phyloP scores from a whole-genome alignment of 352 stramenopile genomes.

The Phytophthora macrochlamydospora region DNA sequence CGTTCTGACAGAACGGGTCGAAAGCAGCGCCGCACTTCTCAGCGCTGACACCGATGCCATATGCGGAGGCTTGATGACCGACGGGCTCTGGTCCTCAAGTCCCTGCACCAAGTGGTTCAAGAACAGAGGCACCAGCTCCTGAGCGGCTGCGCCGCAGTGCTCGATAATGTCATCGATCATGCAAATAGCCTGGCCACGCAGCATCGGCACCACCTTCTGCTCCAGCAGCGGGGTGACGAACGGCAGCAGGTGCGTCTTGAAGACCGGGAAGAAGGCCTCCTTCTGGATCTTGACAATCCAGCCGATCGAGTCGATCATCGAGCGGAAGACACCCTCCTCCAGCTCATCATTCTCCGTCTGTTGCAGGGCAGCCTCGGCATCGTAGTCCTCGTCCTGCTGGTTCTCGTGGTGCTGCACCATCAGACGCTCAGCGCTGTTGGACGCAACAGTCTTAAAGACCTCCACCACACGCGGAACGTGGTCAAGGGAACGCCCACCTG shows the following conservation, averaged over 20 bases:
- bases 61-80: constrained; percentile 83
- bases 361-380: constrained; percentile 74
- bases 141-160: constrained; percentile 69
- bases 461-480: constrained; percentile 75
- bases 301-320: constrained; percentile 85
- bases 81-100: constrained; percentile 67
- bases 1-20: constrained; percentile 62
- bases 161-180: constrained; percentile 91
- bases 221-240: constrained; percentile 78
- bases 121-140: constrained; percentile 80
- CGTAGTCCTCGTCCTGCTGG: constrained; percentile 81
- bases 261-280: constrained; percentile 77
- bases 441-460: constrained; percentile 71
- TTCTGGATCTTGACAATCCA: constrained; percentile 88
- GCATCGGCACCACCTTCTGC: constrained; percentile 53
- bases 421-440: constrained; percentile 66
- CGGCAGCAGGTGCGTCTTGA: constrained; percentile 67
- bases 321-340: constrained; percentile 79
- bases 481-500: constrained; percentile 69
- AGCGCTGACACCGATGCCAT: constrained; percentile 84
- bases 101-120: constrained; percentile 73
- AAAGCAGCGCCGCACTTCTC: constrained; percentile 80
- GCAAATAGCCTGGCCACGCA: constrained; percentile 86
- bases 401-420: constrained; percentile 66
- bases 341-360: constrained; percentile 76